phyloP scores from a whole-genome alignment of 352 stramenopile genomes.

The Blastocystis sp. region DNA sequence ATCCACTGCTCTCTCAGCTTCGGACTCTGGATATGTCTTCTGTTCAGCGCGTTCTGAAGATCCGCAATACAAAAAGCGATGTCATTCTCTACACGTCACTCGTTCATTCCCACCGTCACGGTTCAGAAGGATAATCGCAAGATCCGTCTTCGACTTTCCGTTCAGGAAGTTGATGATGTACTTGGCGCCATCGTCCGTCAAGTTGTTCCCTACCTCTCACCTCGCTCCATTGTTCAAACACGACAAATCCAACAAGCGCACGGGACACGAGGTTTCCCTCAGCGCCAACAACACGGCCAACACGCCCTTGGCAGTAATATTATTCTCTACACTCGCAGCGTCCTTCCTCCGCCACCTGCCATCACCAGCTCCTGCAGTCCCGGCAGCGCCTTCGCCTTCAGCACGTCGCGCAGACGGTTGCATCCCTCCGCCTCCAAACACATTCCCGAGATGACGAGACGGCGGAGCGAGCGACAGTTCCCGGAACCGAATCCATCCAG shows the following conservation, averaged over 20 bases:
- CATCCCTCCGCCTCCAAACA: conserved; percentile 35
- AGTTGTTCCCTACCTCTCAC: conserved; percentile 12
- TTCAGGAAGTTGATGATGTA: conserved; percentile 50
- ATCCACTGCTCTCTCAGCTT: conserved; percentile 37
- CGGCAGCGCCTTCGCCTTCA: conserved; percentile 6
- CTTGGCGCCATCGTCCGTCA: conserved; percentile 45
- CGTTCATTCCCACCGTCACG: background rate
- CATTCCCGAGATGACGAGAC: conserved; percentile 20
- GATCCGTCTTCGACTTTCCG: conserved; percentile 21
- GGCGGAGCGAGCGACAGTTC: background rate
- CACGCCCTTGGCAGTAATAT: conserved; percentile 28
- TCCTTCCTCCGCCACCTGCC: background rate
- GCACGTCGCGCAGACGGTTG: background rate
- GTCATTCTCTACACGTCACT: background rate
- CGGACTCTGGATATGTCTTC: conserved; percentile 11
- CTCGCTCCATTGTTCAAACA: background rate
- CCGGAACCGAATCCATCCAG: background rate
- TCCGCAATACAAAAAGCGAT: conserved; percentile 26
- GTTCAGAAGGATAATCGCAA: conserved; percentile 15
- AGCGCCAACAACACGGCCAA: background rate
- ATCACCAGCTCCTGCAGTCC: conserved; percentile 13
- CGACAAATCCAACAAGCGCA: conserved; percentile 26
- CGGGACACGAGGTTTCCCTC: conserved; percentile 12
- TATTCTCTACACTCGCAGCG: conserved; percentile 23
- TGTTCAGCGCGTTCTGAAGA: conserved; percentile 21